These are phyloP conservation scores for Butyriboletus loyo DNA, from an alignment of 768 basidiomycete genomes.

Conservation along the genomic window DNA sequence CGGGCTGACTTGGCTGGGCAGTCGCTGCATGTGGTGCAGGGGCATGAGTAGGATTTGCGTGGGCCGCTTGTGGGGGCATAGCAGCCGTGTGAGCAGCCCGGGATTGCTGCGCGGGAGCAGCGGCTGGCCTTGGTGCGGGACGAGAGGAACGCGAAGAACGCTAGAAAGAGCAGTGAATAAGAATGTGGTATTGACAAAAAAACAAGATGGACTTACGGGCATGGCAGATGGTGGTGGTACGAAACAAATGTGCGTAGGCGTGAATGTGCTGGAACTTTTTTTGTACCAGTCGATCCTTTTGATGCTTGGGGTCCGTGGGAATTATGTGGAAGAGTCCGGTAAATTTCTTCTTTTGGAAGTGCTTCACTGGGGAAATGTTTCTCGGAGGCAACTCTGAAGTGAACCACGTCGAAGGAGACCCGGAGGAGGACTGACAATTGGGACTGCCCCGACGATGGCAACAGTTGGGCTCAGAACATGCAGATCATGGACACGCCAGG, in stretches of 20 bases:
- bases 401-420: background rate
- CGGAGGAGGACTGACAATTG: background rate
- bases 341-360: conserved; percentile 8
- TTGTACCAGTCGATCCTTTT: conserved; percentile 16
- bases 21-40: conserved; percentile 37
- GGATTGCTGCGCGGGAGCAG: conserved; percentile 45
- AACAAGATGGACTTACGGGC: conserved; percentile 41
- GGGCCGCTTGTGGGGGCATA: conserved; percentile 40
- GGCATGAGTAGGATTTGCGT: conserved; percentile 42
- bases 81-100: conserved; percentile 50
- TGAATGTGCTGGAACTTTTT: conserved; percentile 18
- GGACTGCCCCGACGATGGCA: conserved; percentile 9
- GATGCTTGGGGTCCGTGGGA: conserved; percentile 17
- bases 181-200: background rate
- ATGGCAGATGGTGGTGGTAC: conserved; percentile 33
- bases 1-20: conserved; percentile 52
- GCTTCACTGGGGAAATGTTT: background rate
- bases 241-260: conserved; percentile 9
- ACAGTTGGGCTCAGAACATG: conserved; percentile 5
- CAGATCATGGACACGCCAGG: conserved; percentile 26
- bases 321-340: conserved; percentile 1
- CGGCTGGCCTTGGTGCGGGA: conserved; percentile 50
- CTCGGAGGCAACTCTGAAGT: background rate
- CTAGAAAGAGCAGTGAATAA: conserved; percentile 33
- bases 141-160: conserved; percentile 79